A percentile compares a stretch with the other conserved stretches of the same genome.
phyloP scores from a whole-genome alignment of 2,329 filamentous ascomycete genomes.

The Calcarisporium arbuscula region DNA sequence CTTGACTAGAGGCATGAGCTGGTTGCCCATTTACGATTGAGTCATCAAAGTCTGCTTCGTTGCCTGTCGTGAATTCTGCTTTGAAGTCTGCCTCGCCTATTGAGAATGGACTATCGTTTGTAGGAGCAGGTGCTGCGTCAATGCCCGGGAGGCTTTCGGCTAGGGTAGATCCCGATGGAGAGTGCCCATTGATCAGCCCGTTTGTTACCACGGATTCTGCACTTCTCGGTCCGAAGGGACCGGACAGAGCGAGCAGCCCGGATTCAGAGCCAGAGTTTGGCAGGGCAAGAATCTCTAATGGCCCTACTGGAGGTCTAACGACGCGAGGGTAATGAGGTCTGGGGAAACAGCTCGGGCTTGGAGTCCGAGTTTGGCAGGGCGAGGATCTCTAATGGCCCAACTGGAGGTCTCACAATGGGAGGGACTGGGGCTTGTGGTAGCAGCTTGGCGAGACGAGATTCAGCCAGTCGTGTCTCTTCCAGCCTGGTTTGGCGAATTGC shows the following conservation, averaged over 20 bases:
- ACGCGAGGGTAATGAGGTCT: conserved; percentile 6
- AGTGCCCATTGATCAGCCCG: conserved; percentile 1
- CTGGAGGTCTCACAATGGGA: conserved; percentile 30
- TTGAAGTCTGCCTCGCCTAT: no score
- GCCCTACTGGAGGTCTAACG: conserved; percentile 40
- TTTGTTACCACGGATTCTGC: neutral
- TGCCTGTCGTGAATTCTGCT: no score
- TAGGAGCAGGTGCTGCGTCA: no score
- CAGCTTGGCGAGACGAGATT: conserved; percentile 13
- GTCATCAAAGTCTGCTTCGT: no score
- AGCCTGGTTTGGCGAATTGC: conserved; percentile 65
- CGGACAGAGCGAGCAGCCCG: conserved; percentile 2
- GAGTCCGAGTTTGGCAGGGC: conserved; percentile 51
- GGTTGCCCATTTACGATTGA: neutral
- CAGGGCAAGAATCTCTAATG: conserved; percentile 40
- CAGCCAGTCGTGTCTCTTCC: conserved; percentile 34
- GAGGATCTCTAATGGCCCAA: conserved; percentile 40
- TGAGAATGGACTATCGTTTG: no score
- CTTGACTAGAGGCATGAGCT: neutral
- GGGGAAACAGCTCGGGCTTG: conserved; percentile 10
- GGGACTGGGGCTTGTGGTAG: conserved; percentile 1
- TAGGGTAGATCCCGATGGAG: no score
- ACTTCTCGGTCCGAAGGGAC: neutral
- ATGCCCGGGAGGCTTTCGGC: no score
- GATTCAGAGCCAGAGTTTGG: no score